Evolutionary conservation across 371 early-diverging fungal genomes (phyloP).

Genomic region (Syncephalis plumigaleata): DNA sequence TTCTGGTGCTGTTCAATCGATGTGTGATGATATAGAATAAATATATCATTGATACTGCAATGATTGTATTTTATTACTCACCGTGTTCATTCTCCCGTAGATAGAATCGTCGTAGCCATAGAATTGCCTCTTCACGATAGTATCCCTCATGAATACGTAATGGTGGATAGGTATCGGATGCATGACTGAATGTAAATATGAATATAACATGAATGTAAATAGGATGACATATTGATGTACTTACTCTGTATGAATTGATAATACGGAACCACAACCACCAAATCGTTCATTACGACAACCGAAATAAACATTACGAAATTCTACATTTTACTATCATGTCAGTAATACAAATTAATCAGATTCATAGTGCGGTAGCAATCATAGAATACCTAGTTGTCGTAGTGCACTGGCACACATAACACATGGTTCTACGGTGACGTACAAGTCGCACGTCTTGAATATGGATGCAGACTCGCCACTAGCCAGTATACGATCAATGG

Average conservation of each 20-base stretch:
- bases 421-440: slow-evolving; percentile 98
- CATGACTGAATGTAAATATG: slow-evolving; percentile 1
- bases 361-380: background rate
- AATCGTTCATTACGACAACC: slow-evolving; percentile 90
- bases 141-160: slow-evolving; percentile 55
- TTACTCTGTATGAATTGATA: slow-evolving; percentile 49
- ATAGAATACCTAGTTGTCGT: slow-evolving; percentile 35
- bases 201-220: slow-evolving; percentile 6
- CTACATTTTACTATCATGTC: background rate
- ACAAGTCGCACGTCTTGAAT: slow-evolving; percentile 49
- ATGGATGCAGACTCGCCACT: slow-evolving; percentile 14
- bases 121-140: slow-evolving; percentile 63
- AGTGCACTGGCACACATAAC: slow-evolving; percentile 96
- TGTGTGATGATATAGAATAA: background rate
- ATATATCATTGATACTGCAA: background rate
- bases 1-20: slow-evolving; percentile 38
- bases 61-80: slow-evolving; percentile 15
- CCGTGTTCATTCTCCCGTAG: slow-evolving; percentile 75
- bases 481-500: slow-evolving; percentile 57
- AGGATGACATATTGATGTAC: slow-evolving; percentile 1
- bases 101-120: slow-evolving; percentile 77
- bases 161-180: slow-evolving; percentile 7
- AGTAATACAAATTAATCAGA: background rate
- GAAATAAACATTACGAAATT: slow-evolving; percentile 53
- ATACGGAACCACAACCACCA: slow-evolving; percentile 88